Conservation (phyloP, 371 early-diverging fungal genomes). For the Apophysomyces variabilis region DNA sequence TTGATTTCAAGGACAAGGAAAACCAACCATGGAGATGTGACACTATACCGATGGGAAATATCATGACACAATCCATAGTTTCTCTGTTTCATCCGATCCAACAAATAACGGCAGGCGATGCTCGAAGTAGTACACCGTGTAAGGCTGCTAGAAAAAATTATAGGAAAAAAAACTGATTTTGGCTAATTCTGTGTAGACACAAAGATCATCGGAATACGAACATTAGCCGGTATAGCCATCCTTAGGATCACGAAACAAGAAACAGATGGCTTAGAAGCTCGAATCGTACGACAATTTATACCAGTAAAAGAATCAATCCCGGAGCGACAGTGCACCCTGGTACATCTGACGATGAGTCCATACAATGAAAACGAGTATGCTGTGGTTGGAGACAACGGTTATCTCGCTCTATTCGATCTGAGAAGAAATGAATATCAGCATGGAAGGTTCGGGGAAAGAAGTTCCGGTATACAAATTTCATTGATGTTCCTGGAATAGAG, state of each 20-base stretch:
- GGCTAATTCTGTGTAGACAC: background rate
- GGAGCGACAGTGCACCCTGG: background rate
- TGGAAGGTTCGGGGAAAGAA: background rate
- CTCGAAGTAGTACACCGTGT: background rate
- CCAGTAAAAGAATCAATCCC: background rate
- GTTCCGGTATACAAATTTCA: too few relatives aligned
- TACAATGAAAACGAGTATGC: slow-evolving; percentile 7
- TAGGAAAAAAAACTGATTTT: background rate
- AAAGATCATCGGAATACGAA: background rate
- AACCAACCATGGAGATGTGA: background rate
- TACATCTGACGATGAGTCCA: background rate
- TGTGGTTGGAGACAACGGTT: background rate
- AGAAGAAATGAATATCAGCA: background rate
- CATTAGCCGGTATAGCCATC: background rate
- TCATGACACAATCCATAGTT: background rate
- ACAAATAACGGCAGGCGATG: background rate
- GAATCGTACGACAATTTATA: background rate
- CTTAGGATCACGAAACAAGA: background rate
- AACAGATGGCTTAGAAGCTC: background rate
- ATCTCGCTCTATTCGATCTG: background rate
- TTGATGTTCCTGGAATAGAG: too few relatives aligned
- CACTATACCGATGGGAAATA: background rate
- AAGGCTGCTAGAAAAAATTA: background rate
- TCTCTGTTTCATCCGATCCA: background rate
- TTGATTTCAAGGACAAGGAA: background rate